A percentile compares a stretch with the other conserved stretches of the same genome.
Conservation (phyloP, 257 asterid species). For the Handroanthus guayacan region DNA sequence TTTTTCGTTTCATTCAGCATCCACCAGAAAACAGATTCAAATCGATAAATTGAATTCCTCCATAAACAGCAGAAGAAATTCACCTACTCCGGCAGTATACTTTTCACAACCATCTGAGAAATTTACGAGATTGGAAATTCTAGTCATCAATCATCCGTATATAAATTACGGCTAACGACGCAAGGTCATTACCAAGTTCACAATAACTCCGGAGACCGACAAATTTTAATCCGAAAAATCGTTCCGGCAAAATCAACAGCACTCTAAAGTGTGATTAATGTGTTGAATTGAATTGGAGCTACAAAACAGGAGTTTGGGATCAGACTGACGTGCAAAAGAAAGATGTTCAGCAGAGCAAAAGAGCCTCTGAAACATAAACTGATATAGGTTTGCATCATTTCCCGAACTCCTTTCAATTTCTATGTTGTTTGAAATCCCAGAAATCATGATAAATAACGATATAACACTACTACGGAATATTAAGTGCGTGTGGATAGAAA, state of each 20-base stretch:
- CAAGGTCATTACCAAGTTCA: not conserved
- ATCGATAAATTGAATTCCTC: no score
- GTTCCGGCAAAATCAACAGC: not conserved
- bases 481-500: not conserved
- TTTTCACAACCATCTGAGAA: no score
- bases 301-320: conserved; percentile 25
- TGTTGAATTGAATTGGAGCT: not conserved
- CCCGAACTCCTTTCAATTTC: conserved; percentile 18
- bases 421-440: not conserved
- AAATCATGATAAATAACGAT: not conserved
- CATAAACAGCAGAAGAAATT: no score
- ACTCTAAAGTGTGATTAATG: not conserved
- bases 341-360: conserved; percentile 38
- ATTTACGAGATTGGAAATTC: no score
- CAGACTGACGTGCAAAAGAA: conserved; percentile 48
- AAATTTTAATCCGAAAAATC: no score
- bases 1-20: no score
- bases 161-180: no score
- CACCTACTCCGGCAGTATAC: no score
- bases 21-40: no score
- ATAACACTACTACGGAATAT: not conserved
- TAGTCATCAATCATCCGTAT: no score
- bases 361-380: conserved; percentile 41
- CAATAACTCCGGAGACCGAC: not conserved
- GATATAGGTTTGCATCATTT: conserved; percentile 37